Percentiles rank a stretch among this genome's conserved stretches.
phyloP scores from a whole-genome alignment of 2,329 filamentous ascomycete genomes.

The Gnomoniopsis sp. region DNA sequence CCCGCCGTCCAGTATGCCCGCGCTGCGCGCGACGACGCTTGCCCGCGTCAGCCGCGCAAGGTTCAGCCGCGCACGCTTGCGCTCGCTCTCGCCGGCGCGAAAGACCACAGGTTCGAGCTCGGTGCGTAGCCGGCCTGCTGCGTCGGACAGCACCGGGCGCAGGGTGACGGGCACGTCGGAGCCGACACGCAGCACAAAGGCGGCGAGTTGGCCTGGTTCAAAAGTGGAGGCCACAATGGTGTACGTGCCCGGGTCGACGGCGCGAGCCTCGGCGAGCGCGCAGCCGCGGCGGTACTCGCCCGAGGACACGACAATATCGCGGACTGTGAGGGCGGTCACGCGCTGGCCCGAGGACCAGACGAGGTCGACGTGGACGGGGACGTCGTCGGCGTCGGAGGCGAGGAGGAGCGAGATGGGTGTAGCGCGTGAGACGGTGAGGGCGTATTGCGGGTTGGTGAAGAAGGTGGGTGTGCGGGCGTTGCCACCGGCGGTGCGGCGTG shows the following conservation, averaged over 20 bases:
- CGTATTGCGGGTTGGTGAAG: constrained; percentile 84
- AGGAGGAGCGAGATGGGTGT: constrained; percentile 72
- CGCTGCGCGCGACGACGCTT: constrained; percentile 45
- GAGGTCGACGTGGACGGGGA: constrained; percentile 81
- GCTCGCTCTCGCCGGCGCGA: constrained; percentile 39
- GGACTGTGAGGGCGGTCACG: constrained; percentile 63
- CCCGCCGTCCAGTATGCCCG: constrained; percentile 22
- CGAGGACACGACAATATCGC: constrained; percentile 78
- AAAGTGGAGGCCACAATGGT: constrained; percentile 91
- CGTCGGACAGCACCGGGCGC: constrained; percentile 63
- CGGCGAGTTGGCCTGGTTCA: constrained; percentile 71
- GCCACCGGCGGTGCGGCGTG: constrained; percentile 74
- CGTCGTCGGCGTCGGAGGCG: constrained; percentile 60
- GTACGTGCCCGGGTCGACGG: constrained; percentile 70
- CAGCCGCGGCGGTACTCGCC: constrained; percentile 85
- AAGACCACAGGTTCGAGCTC: constrained; percentile 39
- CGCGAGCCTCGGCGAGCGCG: constrained; percentile 58
- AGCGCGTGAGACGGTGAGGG: constrained; percentile 52
- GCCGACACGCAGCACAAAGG: constrained; percentile 73
- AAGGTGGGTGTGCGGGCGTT: constrained; percentile 75
- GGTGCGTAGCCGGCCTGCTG: constrained; percentile 68
- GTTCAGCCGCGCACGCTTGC: constrained; percentile 36
- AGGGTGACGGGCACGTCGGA: constrained; percentile 57
- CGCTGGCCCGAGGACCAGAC: constrained; percentile 74
- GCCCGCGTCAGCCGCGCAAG: constrained; percentile 55